Percentiles rank a stretch among this genome's conserved stretches.
These are phyloP conservation scores for Penicillium sp. DNA, from an alignment of 2,329 filamentous ascomycete species.

Conservation along the genomic window DNA sequence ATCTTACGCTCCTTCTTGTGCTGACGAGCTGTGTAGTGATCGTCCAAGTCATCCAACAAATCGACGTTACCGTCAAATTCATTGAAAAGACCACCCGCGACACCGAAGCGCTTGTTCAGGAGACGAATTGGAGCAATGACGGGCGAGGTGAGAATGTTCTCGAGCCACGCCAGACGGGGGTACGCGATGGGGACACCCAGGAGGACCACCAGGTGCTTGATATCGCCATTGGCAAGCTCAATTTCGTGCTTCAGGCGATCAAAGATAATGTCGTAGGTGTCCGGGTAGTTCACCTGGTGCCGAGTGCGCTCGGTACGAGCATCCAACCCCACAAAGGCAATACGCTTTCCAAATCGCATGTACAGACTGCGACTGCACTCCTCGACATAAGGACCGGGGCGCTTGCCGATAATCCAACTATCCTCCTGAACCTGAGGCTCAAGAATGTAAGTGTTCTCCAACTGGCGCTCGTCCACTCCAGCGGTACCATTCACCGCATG, in stretches of 20 bases:
- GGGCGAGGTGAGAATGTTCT: conserved; percentile 85
- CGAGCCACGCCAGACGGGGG: conserved; percentile 85
- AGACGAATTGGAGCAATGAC: conserved; percentile 86
- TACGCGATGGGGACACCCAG: conserved; percentile 70
- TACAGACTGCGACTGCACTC: conserved; percentile 61
- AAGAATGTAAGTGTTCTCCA: conserved; percentile 71
- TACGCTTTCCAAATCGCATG: conserved; percentile 63
- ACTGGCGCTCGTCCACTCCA: conserved; percentile 65
- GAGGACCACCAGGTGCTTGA: conserved; percentile 63
- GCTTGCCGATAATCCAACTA: conserved; percentile 75
- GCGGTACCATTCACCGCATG: conserved; percentile 49
- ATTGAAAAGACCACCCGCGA: conserved; percentile 85
- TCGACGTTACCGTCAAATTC: conserved; percentile 78
- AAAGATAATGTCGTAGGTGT: conserved; percentile 63
- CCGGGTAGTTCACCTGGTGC: conserved; percentile 83
- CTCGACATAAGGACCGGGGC: conserved; percentile 66
- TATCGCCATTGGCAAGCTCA: conserved; percentile 49
- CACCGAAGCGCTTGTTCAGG: conserved; percentile 82
- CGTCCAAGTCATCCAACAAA: conserved; percentile 63
- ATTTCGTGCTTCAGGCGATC: conserved; percentile 54
- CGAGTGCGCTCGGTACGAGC: conserved; percentile 73
- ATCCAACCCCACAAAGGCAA: conserved; percentile 61
- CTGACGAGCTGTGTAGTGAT: conserved; percentile 81
- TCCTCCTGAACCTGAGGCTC: conserved; percentile 58
- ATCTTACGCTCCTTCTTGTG: conserved; percentile 85